A percentile compares a stretch with the other conserved stretches of the same genome.
Evolutionary conservation across 192 early-diverging fungal species (phyloP).

Genomic region (Chytriomyces sp.): DNA sequence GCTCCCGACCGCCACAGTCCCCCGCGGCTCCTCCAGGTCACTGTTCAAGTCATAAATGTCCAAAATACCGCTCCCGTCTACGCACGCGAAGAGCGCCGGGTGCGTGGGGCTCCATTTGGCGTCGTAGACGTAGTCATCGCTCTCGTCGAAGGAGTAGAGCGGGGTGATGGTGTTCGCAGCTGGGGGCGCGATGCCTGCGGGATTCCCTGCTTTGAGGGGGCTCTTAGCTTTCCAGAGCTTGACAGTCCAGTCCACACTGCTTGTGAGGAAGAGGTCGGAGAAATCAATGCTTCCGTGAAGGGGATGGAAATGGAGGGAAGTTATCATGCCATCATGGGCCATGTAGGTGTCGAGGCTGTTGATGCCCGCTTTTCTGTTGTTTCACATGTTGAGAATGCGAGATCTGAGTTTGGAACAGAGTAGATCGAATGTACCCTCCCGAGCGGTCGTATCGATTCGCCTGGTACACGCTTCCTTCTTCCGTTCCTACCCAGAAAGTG

Average conservation of each 20-base stretch:
- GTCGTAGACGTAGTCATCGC: constrained; percentile 97
- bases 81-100: constrained; percentile 89
- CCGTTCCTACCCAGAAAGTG: constrained; percentile 93
- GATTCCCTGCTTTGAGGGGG: background rate
- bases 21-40: constrained; percentile 72
- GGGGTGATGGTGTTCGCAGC: constrained; percentile 52
- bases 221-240: constrained; percentile 85
- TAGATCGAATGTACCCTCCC: constrained; percentile 59
- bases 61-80: constrained; percentile 88
- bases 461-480: constrained; percentile 92
- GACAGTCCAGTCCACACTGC: constrained; percentile 95
- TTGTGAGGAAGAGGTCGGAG: constrained; percentile 88
- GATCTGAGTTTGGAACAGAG: background rate
- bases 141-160: constrained; percentile 86
- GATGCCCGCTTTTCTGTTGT: constrained; percentile 88
- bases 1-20: background rate
- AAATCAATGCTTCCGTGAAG: constrained; percentile 77
- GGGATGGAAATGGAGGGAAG: constrained; percentile 91
- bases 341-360: constrained; percentile 81
- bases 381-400: constrained; percentile 10
- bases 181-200: background rate
- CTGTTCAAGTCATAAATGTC: constrained; percentile 92
- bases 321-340: constrained; percentile 87
- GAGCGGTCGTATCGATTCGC: constrained; percentile 95
- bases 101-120: constrained; percentile 97